Conservation (phyloP, 345 rosid genomes). For the Pugionium cornutum region DNA sequence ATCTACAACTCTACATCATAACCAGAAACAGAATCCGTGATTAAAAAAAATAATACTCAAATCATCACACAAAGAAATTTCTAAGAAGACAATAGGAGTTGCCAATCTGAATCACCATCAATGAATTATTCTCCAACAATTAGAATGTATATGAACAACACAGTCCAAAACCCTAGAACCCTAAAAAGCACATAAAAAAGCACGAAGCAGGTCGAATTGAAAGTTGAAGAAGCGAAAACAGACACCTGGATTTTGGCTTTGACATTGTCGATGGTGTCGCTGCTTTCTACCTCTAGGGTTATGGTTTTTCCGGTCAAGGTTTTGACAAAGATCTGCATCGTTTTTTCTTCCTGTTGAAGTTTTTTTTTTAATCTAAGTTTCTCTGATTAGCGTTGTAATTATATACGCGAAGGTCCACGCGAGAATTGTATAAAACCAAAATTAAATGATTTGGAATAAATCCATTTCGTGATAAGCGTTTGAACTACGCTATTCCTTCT, state of each 20-base stretch:
- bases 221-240: neutral
- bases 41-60: neutral
- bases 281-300: slow-evolving; percentile 59
- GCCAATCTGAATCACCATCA: neutral
- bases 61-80: neutral
- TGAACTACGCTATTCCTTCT: too few relatives aligned
- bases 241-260: slow-evolving; percentile 57
- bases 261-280: slow-evolving; percentile 62
- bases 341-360: neutral
- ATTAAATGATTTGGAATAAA: too few relatives aligned
- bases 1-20: neutral
- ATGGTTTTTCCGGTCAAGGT: slow-evolving; percentile 59
- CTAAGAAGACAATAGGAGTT: neutral
- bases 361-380: neutral
- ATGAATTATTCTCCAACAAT: neutral
- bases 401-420: neutral
- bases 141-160: too few relatives aligned
- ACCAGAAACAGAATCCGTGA: neutral
- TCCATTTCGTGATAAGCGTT: too few relatives aligned
- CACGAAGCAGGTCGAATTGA: neutral
- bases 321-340: slow-evolving; percentile 63
- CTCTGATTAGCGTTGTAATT: neutral
- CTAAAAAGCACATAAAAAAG: neutral
- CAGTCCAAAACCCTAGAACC: slow-evolving; percentile 14
- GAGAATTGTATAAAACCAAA: too few relatives aligned